These are phyloP conservation scores for Craterostigma plantagineum DNA, from an alignment of 257 asterid species.

Conservation along the genomic window DNA sequence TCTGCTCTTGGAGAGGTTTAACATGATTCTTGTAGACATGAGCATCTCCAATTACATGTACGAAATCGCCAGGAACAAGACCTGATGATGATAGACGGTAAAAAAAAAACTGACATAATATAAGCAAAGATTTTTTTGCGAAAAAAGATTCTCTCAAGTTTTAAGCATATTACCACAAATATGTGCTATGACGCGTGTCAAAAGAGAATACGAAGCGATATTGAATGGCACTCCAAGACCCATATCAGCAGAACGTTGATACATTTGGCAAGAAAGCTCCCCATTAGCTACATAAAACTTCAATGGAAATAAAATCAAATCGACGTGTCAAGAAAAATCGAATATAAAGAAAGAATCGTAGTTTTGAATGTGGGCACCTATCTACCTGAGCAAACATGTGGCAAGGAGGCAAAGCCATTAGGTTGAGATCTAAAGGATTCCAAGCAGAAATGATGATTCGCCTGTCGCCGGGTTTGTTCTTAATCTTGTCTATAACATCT, in stretches of 20 bases:
- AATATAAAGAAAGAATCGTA: too few species aligned
- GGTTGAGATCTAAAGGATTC: slow-evolving; percentile 62
- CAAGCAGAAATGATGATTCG: slow-evolving; percentile 77
- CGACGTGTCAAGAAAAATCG: slow-evolving; percentile 3
- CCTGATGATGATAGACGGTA: too few species aligned
- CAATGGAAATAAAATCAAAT: slow-evolving; percentile 32
- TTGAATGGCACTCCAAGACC: slow-evolving; percentile 66
- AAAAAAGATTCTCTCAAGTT: too few species aligned
- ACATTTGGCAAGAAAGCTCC: slow-evolving; percentile 72
- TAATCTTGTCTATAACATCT: too few species aligned
- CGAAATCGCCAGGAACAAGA: slow-evolving; percentile 72
- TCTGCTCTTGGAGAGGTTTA: slow-evolving; percentile 70
- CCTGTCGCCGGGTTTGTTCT: too few species aligned
- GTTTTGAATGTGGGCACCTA: too few species aligned
- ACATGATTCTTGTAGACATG: slow-evolving; percentile 70
- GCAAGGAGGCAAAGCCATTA: slow-evolving; percentile 75
- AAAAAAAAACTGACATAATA: too few species aligned
- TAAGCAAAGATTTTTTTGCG: too few species aligned
- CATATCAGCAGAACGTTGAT: too few species aligned
- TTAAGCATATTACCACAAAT: too few species aligned
- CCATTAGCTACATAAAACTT: slow-evolving; percentile 57
- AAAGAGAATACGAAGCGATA: slow-evolving; percentile 61
- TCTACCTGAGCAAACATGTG: slow-evolving; percentile 92
- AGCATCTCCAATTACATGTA: slow-evolving; percentile 79
- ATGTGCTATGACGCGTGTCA: slow-evolving; percentile 67